Evolutionary conservation across 805 yeast species (phyloP), one percentile per base, ranked within the genome.

Genomic region (Hyphopichia homilentoma): DNA sequence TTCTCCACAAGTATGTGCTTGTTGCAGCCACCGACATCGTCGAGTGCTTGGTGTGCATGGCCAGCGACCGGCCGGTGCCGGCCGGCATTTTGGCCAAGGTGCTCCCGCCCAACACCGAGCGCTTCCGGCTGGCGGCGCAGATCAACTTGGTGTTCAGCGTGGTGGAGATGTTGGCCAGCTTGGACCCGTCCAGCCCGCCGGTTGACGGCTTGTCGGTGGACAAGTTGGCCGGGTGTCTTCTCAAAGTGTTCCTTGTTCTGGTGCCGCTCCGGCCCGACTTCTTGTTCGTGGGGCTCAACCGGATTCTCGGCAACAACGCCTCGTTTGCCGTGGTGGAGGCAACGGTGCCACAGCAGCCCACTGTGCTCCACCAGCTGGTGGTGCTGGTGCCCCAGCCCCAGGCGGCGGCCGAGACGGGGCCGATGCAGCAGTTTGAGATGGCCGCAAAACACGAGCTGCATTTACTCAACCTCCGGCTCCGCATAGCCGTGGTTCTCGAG

Each of bases 21-120:
- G 51, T 71, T 0, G 74, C 70, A 47, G 57, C 75, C 2, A 63
- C 76, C 52, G 88, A 82, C 45, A 56, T 77, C 3, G 42, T 81
- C 14, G 87, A 81, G 43, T 57, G 62, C 0, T 50, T 77, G 12
- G 45, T 64, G 9, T 50, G 47, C 1, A 36, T 53, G 8, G 34
- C 61, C 7, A 38, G 64, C 1, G 44, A 48, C 30, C 70, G 54
- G 13, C 44, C 24, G 27, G 57, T 54, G 28, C 41, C 66, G 1
- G 40, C 43, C 12, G 56, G 53, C 7, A 44, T 73, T 18, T 40
- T 70, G 31, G 52, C 51, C 18, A 51, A 61, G 12, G 61, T 75
- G 9, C 42, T 79, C 11, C 72, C 83, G 2, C 68, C 65, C 21
- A 68, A 71, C 38, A 70, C 82, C 11, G 70, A 63, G 41, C 44